These are phyloP conservation scores for Malassezia slooffiae DNA, from an alignment of 1,284 basidiomycete species.

Conservation along the genomic window DNA sequence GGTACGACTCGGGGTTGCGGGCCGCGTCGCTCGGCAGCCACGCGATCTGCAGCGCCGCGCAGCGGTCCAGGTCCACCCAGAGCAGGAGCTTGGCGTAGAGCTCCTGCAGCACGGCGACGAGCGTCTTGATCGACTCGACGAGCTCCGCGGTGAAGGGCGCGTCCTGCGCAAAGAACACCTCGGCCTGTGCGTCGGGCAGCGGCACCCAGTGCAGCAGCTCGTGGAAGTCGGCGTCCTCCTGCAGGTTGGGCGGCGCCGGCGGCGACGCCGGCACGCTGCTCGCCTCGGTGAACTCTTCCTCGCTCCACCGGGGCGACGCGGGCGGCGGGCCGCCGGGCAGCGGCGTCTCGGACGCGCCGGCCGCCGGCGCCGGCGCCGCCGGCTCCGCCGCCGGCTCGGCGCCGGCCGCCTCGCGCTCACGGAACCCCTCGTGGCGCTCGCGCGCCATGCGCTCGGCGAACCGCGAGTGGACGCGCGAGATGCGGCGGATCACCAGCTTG, in stretches of 20 bases:
- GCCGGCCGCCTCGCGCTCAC: no score
- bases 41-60: not conserved
- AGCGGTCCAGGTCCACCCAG: constrained; percentile 5
- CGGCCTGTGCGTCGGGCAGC: not conserved
- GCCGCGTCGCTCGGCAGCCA: not conserved
- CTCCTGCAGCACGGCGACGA: constrained; percentile 5
- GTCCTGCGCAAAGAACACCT: constrained; percentile 8
- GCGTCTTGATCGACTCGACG: not conserved
- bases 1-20: constrained; percentile 1
- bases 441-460: no score
- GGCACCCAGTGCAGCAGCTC: not conserved
- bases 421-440: no score
- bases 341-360: no score
- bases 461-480: no score
- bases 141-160: constrained; percentile 2
- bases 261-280: not conserved
- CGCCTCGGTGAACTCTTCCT: not conserved
- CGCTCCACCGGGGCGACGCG: not conserved
- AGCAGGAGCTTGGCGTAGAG: constrained; percentile 12
- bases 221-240: not conserved
- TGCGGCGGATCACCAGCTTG: not conserved
- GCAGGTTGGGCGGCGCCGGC: not conserved
- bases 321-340: no score
- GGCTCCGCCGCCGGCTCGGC: no score
- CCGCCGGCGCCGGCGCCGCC: no score